Evolutionary conservation across 352 stramenopile genomes (phyloP), one percentile per base, ranked within the genome.

Genomic region (Elongisporangium undulatum): DNA sequence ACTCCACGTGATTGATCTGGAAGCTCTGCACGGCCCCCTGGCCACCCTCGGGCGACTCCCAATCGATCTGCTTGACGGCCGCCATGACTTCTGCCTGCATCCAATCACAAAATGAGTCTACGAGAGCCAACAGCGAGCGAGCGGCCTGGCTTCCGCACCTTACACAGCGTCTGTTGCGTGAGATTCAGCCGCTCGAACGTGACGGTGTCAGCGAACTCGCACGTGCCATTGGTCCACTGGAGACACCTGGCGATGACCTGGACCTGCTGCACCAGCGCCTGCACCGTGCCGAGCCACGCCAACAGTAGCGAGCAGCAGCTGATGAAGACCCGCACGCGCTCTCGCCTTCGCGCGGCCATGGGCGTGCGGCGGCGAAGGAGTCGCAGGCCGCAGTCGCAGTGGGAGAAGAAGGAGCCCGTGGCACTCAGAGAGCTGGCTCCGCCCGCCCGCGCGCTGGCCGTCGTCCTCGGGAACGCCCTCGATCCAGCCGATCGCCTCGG

Each of bases 51-150:
- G 67, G 45, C 17, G 77, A 82, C 39, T 77, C 70, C 78, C 85
- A 94, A 59, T 94, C 83, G 60, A 94, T 92, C 64, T 94, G 85
- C 66, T 90, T 92, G 26, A 94, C 85, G 0, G 69, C 82, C 10
- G 78, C 83, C n/a, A 83, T 63, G 21, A 93, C 61, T 26, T 91
- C 81, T 39, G 85, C 85, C 80, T 94, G 63, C 48, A 53, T 3
- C 1, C 12, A 45, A 4, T 12, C 12, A 45, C 3, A 10, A 17
- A 17, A 45, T 45, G 34, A 45, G 34, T 10, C 12, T 45, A 45
- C 34, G 34, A 45, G 10, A 16, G 34, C 7, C 2, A 45, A 45
- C 12, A 38, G 26, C 26, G 26, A 38, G 26, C 26, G 9, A 13
- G 5, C 26, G 5, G 26, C 5, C 26, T 38, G 26, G 34, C 16